A percentile compares a stretch with the other conserved stretches of the same genome.
Conservation (phyloP, 768 basidiomycete species). For the Lenzites betulinus region DNA sequence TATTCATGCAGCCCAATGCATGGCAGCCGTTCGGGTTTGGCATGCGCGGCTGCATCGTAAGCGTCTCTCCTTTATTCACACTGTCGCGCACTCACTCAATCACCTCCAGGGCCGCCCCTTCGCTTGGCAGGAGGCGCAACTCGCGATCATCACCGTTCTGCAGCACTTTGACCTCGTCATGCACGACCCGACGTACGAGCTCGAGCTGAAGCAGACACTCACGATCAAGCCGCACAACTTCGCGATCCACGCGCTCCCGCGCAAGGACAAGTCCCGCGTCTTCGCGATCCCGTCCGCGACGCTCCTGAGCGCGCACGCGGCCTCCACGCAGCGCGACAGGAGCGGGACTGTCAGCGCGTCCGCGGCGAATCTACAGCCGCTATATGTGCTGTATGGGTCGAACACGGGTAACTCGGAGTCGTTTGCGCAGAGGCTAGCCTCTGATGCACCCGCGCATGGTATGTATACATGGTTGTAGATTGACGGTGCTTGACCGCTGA, state of each 20-base stretch:
- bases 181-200: conserved; percentile 45
- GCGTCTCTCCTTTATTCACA: not conserved
- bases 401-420: conserved; percentile 51
- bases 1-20: conserved; percentile 37
- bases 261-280: conserved; percentile 5
- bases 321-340: not conserved
- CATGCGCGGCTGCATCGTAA: conserved; percentile 28
- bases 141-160: conserved; percentile 43
- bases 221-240: conserved; percentile 51
- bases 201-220: conserved; percentile 46
- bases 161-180: conserved; percentile 49
- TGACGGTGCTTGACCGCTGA: not conserved
- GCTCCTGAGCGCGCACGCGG: not conserved
- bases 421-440: conserved; percentile 47
- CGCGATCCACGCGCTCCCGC: conserved; percentile 38
- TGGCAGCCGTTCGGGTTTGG: conserved; percentile 44
- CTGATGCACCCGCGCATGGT: conserved; percentile 42
- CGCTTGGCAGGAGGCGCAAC: conserved; percentile 49
- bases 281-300: conserved; percentile 2
- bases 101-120: conserved; percentile 41
- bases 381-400: conserved; percentile 46
- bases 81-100: not conserved
- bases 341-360: not conserved
- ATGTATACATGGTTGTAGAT: not conserved
- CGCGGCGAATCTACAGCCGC: conserved; percentile 23